Evolutionary conservation across 2,329 filamentous ascomycete species (phyloP).

Genomic region (Colletotrichum cordylinicola): DNA sequence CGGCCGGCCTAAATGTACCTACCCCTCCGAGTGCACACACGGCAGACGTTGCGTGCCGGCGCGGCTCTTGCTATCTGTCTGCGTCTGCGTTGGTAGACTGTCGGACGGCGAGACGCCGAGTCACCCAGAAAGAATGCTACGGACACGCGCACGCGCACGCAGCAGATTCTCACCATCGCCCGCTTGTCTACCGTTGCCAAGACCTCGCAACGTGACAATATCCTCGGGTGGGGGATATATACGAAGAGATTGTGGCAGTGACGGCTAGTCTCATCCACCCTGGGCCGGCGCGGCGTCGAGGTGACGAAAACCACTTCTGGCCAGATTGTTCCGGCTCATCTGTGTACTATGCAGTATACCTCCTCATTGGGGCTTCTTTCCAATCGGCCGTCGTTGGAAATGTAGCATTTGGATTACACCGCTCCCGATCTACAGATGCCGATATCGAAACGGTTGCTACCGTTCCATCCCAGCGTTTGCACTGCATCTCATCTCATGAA

Average conservation of each 20-base stretch:
- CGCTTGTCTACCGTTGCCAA: background rate
- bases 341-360: too few species aligned
- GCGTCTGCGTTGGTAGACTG: background rate
- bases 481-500: slow-evolving; percentile 1
- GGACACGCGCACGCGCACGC: background rate
- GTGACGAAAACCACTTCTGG: background rate
- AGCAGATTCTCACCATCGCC: background rate
- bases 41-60: background rate
- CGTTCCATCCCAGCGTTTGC: background rate
- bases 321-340: background rate
- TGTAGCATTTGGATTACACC: background rate
- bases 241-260: slow-evolving; percentile 6
- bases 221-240: background rate
- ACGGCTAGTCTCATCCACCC: background rate
- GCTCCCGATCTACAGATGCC: background rate
- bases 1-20: background rate
- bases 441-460: background rate
- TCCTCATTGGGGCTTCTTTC: background rate
- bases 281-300: background rate
- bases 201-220: background rate
- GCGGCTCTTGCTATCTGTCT: background rate
- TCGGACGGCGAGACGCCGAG: too few species aligned
- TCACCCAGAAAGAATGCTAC: too few species aligned
- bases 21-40: background rate
- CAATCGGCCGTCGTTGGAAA: background rate